These are phyloP conservation scores for Metschnikowia baotianmanensis DNA, from an alignment of 805 yeast genomes.

Conservation along the genomic window DNA sequence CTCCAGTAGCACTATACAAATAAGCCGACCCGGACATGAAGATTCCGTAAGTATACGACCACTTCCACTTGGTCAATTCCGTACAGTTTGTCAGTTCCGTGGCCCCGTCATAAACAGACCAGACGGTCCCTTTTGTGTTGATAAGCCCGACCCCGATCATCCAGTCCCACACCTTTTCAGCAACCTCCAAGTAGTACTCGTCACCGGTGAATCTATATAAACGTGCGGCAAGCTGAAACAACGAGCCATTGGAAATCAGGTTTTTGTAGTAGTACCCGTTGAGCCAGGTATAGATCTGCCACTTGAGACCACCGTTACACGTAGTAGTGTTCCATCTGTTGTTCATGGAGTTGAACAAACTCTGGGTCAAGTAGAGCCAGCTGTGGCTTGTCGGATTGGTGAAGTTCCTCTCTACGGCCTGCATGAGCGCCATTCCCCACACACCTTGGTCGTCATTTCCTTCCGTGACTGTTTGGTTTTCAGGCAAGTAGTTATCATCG, in stretches of 20 bases:
- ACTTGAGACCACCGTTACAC: constrained; percentile 46
- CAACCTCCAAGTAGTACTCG: constrained; percentile 38
- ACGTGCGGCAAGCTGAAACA: constrained; percentile 44
- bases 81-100: constrained; percentile 42
- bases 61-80: constrained; percentile 46
- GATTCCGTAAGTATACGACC: constrained; percentile 73
- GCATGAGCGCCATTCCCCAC: constrained; percentile 47
- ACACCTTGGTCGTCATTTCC: constrained; percentile 54
- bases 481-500: constrained; percentile 40
- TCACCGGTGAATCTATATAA: constrained; percentile 43
- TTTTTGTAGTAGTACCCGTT: constrained; percentile 46
- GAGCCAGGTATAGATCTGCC: constrained; percentile 50
- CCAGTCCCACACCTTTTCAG: constrained; percentile 46
- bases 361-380: constrained; percentile 43
- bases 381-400: constrained; percentile 30
- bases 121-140: constrained; percentile 15
- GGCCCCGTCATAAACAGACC: constrained; percentile 56
- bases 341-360: constrained; percentile 44
- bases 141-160: constrained; percentile 30
- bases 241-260: constrained; percentile 43
- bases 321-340: constrained; percentile 40
- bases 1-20: constrained; percentile 60
- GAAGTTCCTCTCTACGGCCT: constrained; percentile 45
- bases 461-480: constrained; percentile 44
- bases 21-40: constrained; percentile 68